Evolutionary conservation across 1,284 basidiomycete species (phyloP).

Genomic region (Cryptococcus sp.): DNA sequence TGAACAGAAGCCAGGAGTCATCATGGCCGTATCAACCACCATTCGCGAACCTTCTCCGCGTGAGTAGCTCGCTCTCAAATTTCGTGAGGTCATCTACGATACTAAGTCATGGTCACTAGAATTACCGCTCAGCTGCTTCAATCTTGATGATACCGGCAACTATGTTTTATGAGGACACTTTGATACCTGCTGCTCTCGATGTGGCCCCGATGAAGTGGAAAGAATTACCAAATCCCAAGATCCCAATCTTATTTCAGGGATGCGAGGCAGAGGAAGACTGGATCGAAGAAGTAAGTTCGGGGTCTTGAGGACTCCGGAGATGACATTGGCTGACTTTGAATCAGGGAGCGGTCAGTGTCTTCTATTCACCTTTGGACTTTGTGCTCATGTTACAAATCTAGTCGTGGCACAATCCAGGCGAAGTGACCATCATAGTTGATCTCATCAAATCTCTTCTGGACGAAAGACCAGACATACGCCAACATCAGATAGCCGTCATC

Average conservation of each 20-base stretch:
- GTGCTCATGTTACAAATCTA: background rate
- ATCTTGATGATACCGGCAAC: conserved; percentile 51
- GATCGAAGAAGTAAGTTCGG: conserved; percentile 44
- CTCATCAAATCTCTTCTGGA: conserved; percentile 28
- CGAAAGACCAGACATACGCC: conserved; percentile 16
- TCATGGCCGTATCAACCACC: conserved; percentile 1
- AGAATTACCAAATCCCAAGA: conserved; percentile 32
- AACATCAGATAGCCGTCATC: conserved; percentile 50
- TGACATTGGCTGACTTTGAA: background rate
- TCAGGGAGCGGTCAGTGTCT: conserved; percentile 12
- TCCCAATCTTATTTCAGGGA: conserved; percentile 48
- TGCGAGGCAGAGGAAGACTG: conserved; percentile 43
- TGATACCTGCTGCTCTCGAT: conserved; percentile 39
- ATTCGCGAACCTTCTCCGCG: conserved; percentile 21
- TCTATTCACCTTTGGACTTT: too few species aligned
- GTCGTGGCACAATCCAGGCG: conserved; percentile 32
- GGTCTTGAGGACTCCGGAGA: background rate
- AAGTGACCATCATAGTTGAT: conserved; percentile 35
- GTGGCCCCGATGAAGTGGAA: conserved; percentile 38
- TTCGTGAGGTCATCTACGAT: background rate
- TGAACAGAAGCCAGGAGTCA: background rate
- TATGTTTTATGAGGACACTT: conserved; percentile 52
- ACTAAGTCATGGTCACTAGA: conserved; percentile 25
- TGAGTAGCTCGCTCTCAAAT: conserved; percentile 1
- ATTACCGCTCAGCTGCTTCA: conserved; percentile 51